Evolutionary conservation across 345 rosid species (phyloP), one percentile per base, ranked within the genome.

Genomic region (Euphorbia pulcherrima): DNA sequence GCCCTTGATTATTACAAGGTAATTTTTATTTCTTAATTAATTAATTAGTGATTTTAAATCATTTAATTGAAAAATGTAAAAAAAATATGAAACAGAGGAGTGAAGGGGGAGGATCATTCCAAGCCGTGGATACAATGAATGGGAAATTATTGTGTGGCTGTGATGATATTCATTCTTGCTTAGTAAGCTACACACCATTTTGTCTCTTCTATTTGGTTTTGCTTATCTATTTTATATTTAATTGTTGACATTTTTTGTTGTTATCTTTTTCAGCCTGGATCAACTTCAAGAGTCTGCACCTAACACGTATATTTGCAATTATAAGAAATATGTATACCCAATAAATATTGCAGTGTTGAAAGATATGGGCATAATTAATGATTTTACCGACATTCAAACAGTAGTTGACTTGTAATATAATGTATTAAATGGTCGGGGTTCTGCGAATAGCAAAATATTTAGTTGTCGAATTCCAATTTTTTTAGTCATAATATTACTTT

Each of bases 1-100:
- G 88, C 87, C 1, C 86, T 86, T 30, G 88, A 79, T 67, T 86
- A 75, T 56, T 86, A 83, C 72, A 86, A 84, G 86, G 89, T 80
- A 71, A 10, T 1, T 21, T 54, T 17, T 9, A 7, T 9, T 8
- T 54, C 13, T 3, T 29, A 17, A 56, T 1, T 0, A 56, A 2
- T 26, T 56, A 56, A 26, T 4, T 53, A 53, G 24, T 20, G 2
- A 21, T 53, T 2, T 1, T 5, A 4, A 35, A 18, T 29, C 7
- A 33, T 52, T 52, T 4, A 44, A 7, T 41, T 41, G n/a, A 7
- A 14, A 44, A 44, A 44, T 44, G 50, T 18, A 44, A n/a, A n/a
- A n/a, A n/a, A n/a, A 7, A 41, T 14, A 33, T 67, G n/a, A n/a
- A n/a, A 67, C 65, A 76, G 79, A 76, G 72, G 51, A 76, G 79